phyloP scores from a whole-genome alignment of 371 early-diverging fungal species.

The Quaeritorhiza haematococci region DNA sequence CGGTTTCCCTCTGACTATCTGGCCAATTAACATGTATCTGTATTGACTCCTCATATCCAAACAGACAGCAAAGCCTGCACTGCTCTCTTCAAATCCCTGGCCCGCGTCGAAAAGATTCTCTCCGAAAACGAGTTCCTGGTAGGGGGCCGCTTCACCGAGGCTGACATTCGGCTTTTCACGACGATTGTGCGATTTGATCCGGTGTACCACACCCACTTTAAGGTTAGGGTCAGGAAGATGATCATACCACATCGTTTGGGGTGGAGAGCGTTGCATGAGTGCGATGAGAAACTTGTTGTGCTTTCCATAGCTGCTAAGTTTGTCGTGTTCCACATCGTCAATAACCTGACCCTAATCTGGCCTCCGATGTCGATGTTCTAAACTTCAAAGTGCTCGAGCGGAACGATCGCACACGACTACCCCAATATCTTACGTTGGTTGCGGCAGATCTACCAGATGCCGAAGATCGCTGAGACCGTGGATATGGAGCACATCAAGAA shows the following conservation, averaged over 20 bases:
- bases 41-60: background rate
- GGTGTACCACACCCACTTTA: conserved; percentile 62
- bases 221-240: conserved; percentile 37
- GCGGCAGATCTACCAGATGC: conserved; percentile 76
- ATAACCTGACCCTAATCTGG: background rate
- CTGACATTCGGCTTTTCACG: conserved; percentile 62
- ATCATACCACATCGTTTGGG: background rate
- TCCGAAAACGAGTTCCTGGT: conserved; percentile 67
- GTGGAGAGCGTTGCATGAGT: too few species aligned
- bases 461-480: conserved; percentile 66
- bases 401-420: conserved; percentile 76
- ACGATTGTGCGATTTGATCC: conserved; percentile 73
- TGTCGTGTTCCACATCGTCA: background rate
- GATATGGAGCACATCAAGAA: conserved; percentile 92
- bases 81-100: conserved; percentile 72
- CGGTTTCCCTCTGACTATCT: too few species aligned
- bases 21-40: conserved; percentile 23
- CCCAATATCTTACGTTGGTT: conserved; percentile 84
- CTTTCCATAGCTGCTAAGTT: too few species aligned
- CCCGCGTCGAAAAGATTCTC: conserved; percentile 78
- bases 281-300: too few species aligned
- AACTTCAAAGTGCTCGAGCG: conserved; percentile 61
- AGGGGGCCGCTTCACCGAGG: conserved; percentile 78
- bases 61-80: conserved; percentile 63
- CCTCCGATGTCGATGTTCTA: background rate